Evolutionary conservation across 305 asterid genomes (phyloP), one percentile per base, ranked within the genome.

Genomic region (Fraxinus xanthoxyloides): DNA sequence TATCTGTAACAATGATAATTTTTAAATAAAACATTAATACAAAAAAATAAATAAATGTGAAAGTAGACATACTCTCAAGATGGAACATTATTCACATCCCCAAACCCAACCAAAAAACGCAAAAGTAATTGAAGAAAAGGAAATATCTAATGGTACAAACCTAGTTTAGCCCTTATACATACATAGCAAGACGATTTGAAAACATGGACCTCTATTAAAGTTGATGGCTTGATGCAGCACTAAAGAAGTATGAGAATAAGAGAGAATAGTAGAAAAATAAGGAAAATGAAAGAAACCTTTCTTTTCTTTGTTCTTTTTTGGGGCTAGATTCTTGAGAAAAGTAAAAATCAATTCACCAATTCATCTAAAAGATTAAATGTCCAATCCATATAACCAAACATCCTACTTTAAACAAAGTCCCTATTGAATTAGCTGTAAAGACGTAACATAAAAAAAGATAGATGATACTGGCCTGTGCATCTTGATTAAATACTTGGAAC

Each of bases 1-100:
- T 24, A 94, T 92, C 99, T 96, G 92, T 78, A 87, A 81, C 32
- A 23, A 69, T 84, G 30, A 34, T 23, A 13, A 36, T 31, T 40
- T 26, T 26, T 28, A 28, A 9, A n/a, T 9, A 67, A 67, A 67
- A 26, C 36, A 26, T 10, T 26, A 1, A 24, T n/a, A 56, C 67
- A 7, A 5, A 4, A 2, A 24, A 5, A 1, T 1, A 67, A 21
- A 51, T n/a, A 31, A 19, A 30, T n/a, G 31, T 35, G 3, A 54
- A n/a, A 15, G 40, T 79, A n/a, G 9, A 5, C 65, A 54, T 23
- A 24, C 17, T 63, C 4, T 63, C 6, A 34, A 61, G 70, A 9
- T 67, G 38, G 7, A 30, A 5, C 17, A 30, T 67, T 28, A 26
- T 13, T 67, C 75, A 67, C n/a, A 28, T 4, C 23, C 75, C 75